Base-by-base conservation (phyloP, 2,329 filamentous ascomycete species). In the Aspergillus novofumigatus region DNA sequence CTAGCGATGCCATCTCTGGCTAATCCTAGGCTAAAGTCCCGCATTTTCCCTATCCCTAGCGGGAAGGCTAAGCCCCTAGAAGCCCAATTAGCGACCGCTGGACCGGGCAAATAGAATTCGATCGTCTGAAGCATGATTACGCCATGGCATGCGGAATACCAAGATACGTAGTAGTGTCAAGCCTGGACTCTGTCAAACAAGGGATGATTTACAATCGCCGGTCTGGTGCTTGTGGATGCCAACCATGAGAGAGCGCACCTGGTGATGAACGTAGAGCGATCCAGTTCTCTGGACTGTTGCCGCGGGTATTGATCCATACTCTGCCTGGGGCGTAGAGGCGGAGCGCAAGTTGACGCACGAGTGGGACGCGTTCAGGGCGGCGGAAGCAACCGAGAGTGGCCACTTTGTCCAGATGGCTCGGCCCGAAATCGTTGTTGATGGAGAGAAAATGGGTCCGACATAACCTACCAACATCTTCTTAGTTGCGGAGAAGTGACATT, bases 371-470 rank as follows among this genome's bases (percentile, higher is more conserved):
- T 56, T 62, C 28, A 51, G 49, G 50, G 55, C 54, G 1, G 61
- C 59, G n/a, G 58, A 66, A 49, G 35, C 56, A 3, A 66, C 57
- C 0, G 57, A 70, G 58, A 75, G 72, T 69, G 72, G 72, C 3
- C 73, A 75, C 54, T 67, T 67, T 63, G 62, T 75, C 2, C 68
- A 75, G 51, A 35, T 75, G 32, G 73, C 66, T 32, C 65, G 73
- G 60, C 72, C 73, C 32, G 70, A 74, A 20, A 48, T 69, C 54
- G 64, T 74, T 62, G 68, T 69, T 38, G 69, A 69, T 52, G 70
- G 66, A 54, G 68, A 74, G 21, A 66, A 66, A 23, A 23, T 23
- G 3, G 23, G 23, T 23, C 23, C 3, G 23, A 23, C 23, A 23
- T 23, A 23, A 23, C 23, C 23, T 23, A 23, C 23, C 3, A 23